Percentiles rank a stretch among this genome's conserved stretches.
phyloP scores from a whole-genome alignment of 2,329 filamentous ascomycete genomes.

The Calonectria fujianensis region DNA sequence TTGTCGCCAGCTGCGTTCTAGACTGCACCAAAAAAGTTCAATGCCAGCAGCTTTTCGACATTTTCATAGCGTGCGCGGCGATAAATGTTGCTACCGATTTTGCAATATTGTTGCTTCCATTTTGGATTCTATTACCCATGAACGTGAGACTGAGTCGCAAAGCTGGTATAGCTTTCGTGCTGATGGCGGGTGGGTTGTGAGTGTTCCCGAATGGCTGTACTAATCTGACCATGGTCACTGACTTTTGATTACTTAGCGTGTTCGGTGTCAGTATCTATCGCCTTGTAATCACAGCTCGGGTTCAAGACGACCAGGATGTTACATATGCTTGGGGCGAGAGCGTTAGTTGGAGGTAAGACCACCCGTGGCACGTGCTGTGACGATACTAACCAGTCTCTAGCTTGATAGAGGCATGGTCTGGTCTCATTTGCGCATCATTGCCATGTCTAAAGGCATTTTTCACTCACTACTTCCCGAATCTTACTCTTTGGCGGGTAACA shows the following conservation, averaged over 20 bases:
- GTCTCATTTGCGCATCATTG: neutral
- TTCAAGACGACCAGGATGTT: neutral
- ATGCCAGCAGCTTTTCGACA: conserved; percentile 1
- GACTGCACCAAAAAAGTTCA: conserved; percentile 2
- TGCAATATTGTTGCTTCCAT: conserved; percentile 11
- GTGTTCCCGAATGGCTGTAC: neutral
- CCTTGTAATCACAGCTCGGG: neutral
- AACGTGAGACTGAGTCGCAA: neutral
- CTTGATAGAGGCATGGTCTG: conserved; percentile 10
- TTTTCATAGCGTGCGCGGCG: conserved; percentile 1
- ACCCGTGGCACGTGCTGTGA: neutral
- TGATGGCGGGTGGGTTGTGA: conserved; percentile 15
- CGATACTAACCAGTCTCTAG: neutral
- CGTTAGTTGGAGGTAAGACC: conserved; percentile 9
- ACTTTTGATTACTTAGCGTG: neutral
- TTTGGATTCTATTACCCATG: conserved; percentile 5
- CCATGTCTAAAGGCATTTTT: conserved; percentile 4
- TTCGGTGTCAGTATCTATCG: conserved; percentile 5
- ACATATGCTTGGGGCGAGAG: conserved; percentile 3
- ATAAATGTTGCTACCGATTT: conserved; percentile 3
- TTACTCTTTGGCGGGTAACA: neutral
- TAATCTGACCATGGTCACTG: neutral
- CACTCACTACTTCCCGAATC: neutral
- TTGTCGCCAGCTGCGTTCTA: neutral
- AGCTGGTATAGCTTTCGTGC: neutral